Evolutionary conservation across 768 basidiomycete genomes (phyloP).

Genomic region (Inosperma sp.): DNA sequence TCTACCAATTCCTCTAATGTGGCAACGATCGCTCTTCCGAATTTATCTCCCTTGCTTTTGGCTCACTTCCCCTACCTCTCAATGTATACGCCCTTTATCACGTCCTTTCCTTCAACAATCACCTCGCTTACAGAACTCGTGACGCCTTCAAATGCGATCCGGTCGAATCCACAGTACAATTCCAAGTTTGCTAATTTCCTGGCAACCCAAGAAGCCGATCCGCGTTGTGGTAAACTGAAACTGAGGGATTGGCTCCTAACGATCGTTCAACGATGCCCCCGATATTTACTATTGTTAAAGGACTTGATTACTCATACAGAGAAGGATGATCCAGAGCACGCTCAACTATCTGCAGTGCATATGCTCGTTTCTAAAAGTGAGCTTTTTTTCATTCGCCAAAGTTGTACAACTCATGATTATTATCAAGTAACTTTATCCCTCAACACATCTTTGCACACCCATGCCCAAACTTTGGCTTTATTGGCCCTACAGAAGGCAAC

Average conservation of each 20-base stretch:
- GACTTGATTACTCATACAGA: slow-evolving; percentile 71
- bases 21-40: slow-evolving; percentile 5
- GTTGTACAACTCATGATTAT: slow-evolving; percentile 1
- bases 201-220: slow-evolving; percentile 59
- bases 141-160: slow-evolving; percentile 36
- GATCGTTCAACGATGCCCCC: slow-evolving; percentile 82
- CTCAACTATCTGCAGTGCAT: slow-evolving; percentile 54
- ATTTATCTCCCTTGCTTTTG: slow-evolving; percentile 45
- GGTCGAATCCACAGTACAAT: slow-evolving; percentile 42
- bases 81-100: slow-evolving; percentile 80
- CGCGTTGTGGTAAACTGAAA: slow-evolving; percentile 67
- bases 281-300: slow-evolving; percentile 79
- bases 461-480: slow-evolving; percentile 70
- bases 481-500: slow-evolving; percentile 79
- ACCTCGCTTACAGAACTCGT: slow-evolving; percentile 53
- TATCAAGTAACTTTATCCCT: slow-evolving; percentile 66
- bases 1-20: slow-evolving; percentile 2
- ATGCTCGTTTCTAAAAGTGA: slow-evolving; percentile 72
- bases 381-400: slow-evolving; percentile 19
- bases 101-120: slow-evolving; percentile 66
- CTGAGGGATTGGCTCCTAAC: slow-evolving; percentile 83
- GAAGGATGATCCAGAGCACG: slow-evolving; percentile 62
- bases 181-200: slow-evolving; percentile 61
- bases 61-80: slow-evolving; percentile 87
- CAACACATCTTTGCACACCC: slow-evolving; percentile 73